Evolutionary conservation across 2,329 filamentous ascomycete species (phyloP).

Genomic region (Diaporthe sp.): DNA sequence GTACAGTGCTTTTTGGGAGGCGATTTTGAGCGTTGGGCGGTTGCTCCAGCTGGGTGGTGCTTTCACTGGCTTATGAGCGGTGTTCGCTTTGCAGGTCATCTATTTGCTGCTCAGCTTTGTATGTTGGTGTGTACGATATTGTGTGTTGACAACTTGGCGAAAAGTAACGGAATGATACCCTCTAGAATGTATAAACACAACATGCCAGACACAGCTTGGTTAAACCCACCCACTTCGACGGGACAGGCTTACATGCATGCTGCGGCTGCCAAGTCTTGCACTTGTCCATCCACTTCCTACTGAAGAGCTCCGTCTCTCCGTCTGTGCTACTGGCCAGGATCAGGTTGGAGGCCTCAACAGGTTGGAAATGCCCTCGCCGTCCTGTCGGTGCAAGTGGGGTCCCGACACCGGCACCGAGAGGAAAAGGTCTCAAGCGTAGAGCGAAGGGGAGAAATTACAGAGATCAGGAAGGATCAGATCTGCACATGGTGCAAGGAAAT

Average conservation of each 20-base stretch:
- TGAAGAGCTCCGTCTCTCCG: background rate
- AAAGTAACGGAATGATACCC: slow-evolving; percentile 7
- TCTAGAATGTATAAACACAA: slow-evolving; percentile 9
- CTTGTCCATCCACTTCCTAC: background rate
- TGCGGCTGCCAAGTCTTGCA: background rate
- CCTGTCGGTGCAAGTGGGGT: no score
- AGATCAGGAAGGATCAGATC: no score
- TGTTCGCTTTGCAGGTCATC: background rate
- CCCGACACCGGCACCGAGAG: background rate
- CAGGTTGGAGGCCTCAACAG: background rate
- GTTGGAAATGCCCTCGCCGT: background rate
- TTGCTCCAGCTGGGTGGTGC: no score
- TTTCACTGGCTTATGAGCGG: background rate
- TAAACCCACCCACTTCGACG: no score
- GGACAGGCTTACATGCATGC: background rate
- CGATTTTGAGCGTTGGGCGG: slow-evolving; percentile 44
- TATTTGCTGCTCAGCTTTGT: background rate
- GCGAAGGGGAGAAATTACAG: no score
- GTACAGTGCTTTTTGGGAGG: slow-evolving; percentile 59
- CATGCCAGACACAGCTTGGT: background rate
- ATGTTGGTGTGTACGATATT: background rate
- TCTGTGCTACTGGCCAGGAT: background rate
- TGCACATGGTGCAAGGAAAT: no score
- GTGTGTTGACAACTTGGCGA: background rate
- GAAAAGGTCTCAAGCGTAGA: no score